Evolutionary conservation across 1,284 basidiomycete genomes (phyloP), one percentile per base, ranked within the genome.

Genomic region (Exobasidium cylindrosporum): DNA sequence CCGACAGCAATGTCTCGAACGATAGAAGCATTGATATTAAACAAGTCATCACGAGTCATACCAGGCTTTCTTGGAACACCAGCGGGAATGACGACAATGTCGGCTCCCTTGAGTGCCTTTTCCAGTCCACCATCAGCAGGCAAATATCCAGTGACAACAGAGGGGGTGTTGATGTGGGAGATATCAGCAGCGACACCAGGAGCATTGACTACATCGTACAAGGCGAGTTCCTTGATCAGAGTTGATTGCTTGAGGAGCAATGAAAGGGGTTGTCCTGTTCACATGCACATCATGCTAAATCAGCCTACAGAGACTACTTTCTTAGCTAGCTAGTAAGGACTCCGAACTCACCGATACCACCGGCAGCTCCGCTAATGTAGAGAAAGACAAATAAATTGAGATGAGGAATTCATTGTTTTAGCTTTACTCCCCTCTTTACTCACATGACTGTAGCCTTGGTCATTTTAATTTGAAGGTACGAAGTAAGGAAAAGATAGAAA

Each of bases 1-100:
- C 89, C 92, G 55, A 87, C 88, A 46, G 94, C 95, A 66, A 98
- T 87, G 80, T 92, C 91, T 72, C 89, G 88, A 65, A 97, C 91
- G 81, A 99, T 99, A 59, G 91, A 91, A 67, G 92, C 96, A 83
- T 99, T 99, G 86, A 93, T 94, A 85, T 94, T 93, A 87, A 95
- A 95, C 21, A 95, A 85, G 82, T 94, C 90, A 81, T 96, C 94
- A 83, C 93, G 86, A 73, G 82, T 83, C 84, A 85, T 85, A 65
- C 81, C 81, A 28, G 81, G 81, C 81, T 98, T 98, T 74, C 96
- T 86, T 65, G 96, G 95, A 10, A 97, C 89, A 83, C 96, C 95
- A 73, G 95, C 96, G 65, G 96, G 96, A 81, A 98, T 97, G 73
- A 98, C 87, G 75, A 98, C 88, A 68, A 97, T 80, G 71, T 97